These are phyloP conservation scores for Acer negundo DNA, from an alignment of 345 rosid genomes.

Conservation along the genomic window DNA sequence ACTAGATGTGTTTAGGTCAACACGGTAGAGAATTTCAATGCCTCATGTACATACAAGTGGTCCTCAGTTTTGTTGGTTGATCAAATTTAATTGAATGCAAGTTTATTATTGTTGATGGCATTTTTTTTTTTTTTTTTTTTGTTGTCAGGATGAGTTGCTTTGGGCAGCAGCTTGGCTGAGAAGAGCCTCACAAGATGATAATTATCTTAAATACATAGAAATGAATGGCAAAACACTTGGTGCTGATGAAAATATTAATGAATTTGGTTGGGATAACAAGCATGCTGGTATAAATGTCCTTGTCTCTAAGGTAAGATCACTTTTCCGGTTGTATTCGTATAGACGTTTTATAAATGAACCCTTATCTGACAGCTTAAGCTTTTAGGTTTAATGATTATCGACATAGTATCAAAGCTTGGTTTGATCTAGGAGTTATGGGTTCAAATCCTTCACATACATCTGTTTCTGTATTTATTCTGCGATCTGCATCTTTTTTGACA, in stretches of 20 bases:
- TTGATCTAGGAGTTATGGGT: too few relatives aligned
- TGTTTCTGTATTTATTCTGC: too few relatives aligned
- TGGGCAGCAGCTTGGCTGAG: conserved; percentile 99
- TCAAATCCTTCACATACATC: too few relatives aligned
- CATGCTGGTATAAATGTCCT: conserved; percentile 93
- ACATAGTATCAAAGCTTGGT: too few relatives aligned
- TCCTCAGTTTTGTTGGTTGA: neutral
- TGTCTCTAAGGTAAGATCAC: conserved; percentile 67
- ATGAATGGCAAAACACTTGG: conserved; percentile 84
- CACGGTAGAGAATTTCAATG: too few relatives aligned
- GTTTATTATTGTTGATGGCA: neutral
- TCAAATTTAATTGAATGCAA: neutral
- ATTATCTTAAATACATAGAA: conserved; percentile 69
- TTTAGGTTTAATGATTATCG: too few relatives aligned
- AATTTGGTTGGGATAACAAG: conserved; percentile 98
- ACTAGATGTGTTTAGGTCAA: too few relatives aligned
- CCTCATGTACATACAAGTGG: neutral
- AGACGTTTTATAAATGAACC: too few relatives aligned
- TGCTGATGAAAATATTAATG: conserved; percentile 87
- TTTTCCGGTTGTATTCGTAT: neutral
- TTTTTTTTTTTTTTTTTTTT: too few relatives aligned
- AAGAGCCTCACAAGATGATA: conserved; percentile 65
- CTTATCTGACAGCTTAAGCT: too few relatives aligned
- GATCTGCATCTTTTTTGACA: too few relatives aligned
- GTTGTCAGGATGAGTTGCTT: conserved; percentile 83